These are phyloP conservation scores for Didymella glomerata DNA, from an alignment of 2,329 filamentous ascomycete species.

Conservation along the genomic window DNA sequence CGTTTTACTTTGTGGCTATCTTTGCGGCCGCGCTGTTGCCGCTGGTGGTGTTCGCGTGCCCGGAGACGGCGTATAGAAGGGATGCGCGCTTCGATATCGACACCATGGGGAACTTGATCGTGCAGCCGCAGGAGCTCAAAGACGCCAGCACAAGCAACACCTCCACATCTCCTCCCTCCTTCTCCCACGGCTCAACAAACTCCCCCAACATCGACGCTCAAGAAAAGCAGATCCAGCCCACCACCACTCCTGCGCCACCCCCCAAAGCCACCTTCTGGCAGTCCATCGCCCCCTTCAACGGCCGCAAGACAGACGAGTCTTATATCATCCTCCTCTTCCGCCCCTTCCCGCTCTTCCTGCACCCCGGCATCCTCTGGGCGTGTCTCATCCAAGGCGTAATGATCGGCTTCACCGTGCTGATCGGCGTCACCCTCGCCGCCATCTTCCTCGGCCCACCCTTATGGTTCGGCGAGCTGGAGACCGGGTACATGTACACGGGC, in stretches of 20 bases:
- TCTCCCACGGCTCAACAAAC: conserved; percentile 12
- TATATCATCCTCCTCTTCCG: conserved; percentile 73
- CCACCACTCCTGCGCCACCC: conserved; percentile 31
- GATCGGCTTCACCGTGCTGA: conserved; percentile 96
- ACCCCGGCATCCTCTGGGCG: conserved; percentile 86
- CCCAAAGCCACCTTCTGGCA: conserved; percentile 66
- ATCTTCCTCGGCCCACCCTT: conserved; percentile 84
- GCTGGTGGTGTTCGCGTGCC: conserved; percentile 78
- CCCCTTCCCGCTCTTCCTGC: conserved; percentile 82
- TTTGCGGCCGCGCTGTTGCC: conserved; percentile 77
- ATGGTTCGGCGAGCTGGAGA: conserved; percentile 82
- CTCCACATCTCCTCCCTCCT: neutral
- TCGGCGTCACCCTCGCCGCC: conserved; percentile 80
- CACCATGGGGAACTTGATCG: conserved; percentile 53
- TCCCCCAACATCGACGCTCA: neutral
- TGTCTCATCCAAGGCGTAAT: conserved; percentile 85
- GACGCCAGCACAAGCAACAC: neutral
- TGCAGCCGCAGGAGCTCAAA: conserved; percentile 9
- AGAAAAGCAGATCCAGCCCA: neutral
- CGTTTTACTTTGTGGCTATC: conserved; percentile 87
- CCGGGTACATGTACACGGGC: conserved; percentile 81
- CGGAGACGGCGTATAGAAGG: conserved; percentile 82
- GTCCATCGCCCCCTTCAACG: conserved; percentile 76
- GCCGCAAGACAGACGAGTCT: conserved; percentile 78
- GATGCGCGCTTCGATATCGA: conserved; percentile 75